Conservation (phyloP, 83 land plant genomes). For the Thuja plicata region DNA sequence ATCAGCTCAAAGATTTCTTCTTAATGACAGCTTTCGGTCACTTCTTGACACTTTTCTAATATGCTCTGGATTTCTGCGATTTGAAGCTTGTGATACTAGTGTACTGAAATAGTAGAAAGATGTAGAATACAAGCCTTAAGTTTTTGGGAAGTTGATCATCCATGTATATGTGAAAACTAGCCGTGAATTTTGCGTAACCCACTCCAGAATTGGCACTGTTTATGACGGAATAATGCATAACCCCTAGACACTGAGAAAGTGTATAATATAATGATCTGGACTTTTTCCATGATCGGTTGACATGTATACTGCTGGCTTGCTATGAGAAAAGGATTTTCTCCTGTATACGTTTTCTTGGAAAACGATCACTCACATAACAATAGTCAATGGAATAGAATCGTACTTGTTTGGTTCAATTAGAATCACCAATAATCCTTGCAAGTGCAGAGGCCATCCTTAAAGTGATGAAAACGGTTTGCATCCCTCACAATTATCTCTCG, state of each 20-base stretch:
- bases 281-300: background rate
- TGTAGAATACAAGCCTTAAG: background rate
- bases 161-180: background rate
- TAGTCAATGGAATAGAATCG: background rate
- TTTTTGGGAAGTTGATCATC: background rate
- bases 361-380: background rate
- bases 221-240: background rate
- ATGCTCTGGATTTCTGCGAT: background rate
- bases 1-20: background rate
- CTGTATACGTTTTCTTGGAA: too few relatives aligned
- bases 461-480: conserved; percentile 9
- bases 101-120: background rate
- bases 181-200: background rate
- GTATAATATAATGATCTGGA: background rate
- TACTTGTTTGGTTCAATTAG: background rate
- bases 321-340: too few relatives aligned
- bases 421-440: conserved; percentile 9
- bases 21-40: background rate
- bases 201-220: background rate
- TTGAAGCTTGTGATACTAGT: background rate
- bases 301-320: background rate
- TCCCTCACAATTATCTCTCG: conserved; percentile 12
- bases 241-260: background rate
- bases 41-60: background rate
- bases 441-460: conserved; percentile 6